These are phyloP conservation scores for Hypsizygus marmoreus DNA, from an alignment of 768 basidiomycete genomes.

Conservation along the genomic window DNA sequence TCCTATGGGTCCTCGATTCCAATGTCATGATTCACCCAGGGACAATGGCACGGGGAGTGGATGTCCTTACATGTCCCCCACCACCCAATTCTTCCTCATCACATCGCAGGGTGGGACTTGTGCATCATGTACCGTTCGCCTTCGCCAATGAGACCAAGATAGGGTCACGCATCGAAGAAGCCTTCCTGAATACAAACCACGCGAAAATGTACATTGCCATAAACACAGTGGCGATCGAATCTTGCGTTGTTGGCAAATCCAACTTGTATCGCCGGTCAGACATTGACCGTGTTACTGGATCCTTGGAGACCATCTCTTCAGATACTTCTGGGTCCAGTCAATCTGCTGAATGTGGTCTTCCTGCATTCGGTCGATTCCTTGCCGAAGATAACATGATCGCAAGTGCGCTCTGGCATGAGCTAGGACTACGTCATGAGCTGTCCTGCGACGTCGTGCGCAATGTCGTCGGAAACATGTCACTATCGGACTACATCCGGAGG, in stretches of 20 bases:
- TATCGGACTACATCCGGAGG: conserved; percentile 83
- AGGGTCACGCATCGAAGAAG: conserved; percentile 88
- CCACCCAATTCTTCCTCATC: conserved; percentile 26
- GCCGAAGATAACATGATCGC: conserved; percentile 99
- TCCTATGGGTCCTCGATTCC: conserved; percentile 98
- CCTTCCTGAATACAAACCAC: conserved; percentile 95
- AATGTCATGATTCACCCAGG: conserved; percentile 79
- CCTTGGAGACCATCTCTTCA: conserved; percentile 48
- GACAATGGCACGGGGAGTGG: conserved; percentile 84
- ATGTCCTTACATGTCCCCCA: conserved; percentile 56
- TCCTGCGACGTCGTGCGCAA: conserved; percentile 91
- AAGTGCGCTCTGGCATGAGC: conserved; percentile 89
- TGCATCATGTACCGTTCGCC: conserved; percentile 96
- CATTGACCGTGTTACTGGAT: conserved; percentile 72
- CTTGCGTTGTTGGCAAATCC: conserved; percentile 97
- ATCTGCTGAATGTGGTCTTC: conserved; percentile 54
- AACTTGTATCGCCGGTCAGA: conserved; percentile 92
- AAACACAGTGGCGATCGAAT: conserved; percentile 85
- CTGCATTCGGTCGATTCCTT: conserved; percentile 83
- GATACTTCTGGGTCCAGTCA: conserved; percentile 19
- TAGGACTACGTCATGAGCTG: conserved; percentile 84
- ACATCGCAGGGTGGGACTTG: conserved; percentile 67
- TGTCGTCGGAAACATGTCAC: conserved; percentile 83
- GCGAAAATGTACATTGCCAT: conserved; percentile 98
- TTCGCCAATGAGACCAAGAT: conserved; percentile 65